Conservation (phyloP, 2,329 filamentous ascomycete genomes). For the Xylaria multiplex region DNA sequence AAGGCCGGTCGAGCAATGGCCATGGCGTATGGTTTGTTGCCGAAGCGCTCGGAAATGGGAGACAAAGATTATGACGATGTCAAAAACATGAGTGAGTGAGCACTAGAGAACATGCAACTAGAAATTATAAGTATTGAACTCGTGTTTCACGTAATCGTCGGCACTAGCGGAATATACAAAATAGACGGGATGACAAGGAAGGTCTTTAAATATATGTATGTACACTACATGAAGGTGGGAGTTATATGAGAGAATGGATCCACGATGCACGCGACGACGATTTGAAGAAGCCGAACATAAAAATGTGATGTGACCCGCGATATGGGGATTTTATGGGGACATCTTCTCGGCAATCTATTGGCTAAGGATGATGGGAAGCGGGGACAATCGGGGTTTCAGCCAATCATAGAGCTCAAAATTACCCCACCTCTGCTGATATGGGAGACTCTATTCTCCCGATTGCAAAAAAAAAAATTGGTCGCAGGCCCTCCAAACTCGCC, state of each 20-base stretch:
- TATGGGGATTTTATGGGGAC: slow-evolving; percentile 11
- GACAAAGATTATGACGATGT: background rate
- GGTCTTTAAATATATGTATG: background rate
- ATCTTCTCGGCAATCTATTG: background rate
- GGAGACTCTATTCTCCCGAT: slow-evolving; percentile 15
- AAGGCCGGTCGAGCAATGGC: slow-evolving; percentile 42
- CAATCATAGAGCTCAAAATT: slow-evolving; percentile 33
- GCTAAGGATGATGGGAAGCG: background rate
- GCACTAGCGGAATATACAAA: no score
- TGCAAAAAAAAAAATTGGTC: slow-evolving; percentile 41
- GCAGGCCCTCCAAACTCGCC: slow-evolving; percentile 36
- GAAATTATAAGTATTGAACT: background rate
- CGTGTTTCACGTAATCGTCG: no score
- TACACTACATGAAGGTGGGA: background rate
- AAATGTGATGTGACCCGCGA: background rate
- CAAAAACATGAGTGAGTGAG: background rate
- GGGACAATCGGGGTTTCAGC: slow-evolving; percentile 5
- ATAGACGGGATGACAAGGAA: no score
- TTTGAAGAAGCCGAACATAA: background rate
- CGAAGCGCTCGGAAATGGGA: background rate
- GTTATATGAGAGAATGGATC: background rate
- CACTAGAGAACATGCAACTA: background rate
- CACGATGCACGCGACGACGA: background rate
- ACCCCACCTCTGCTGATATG: no score
- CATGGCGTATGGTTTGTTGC: slow-evolving; percentile 37